Conservation (phyloP, 345 rosid genomes). For the Eucalyptus globulus region DNA sequence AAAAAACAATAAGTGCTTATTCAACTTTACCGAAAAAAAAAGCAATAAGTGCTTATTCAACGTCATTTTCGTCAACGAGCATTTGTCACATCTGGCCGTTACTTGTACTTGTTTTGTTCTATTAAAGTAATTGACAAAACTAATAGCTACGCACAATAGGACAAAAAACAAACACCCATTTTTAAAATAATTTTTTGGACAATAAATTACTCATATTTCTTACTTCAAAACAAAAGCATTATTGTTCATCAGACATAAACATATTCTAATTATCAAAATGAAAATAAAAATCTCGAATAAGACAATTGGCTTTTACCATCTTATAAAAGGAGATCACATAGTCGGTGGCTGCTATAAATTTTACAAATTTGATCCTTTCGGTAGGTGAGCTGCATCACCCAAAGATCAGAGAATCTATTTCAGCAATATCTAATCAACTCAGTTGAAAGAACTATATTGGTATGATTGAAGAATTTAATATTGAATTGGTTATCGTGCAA, state of each 20-base stretch:
- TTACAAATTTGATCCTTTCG: fast-evolving
- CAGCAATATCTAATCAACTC: fast-evolving
- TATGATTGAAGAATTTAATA: too few relatives aligned
- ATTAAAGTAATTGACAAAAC: background rate
- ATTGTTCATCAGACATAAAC: background rate
- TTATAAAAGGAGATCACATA: background rate
- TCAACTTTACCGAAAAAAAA: background rate
- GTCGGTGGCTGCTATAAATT: too few relatives aligned
- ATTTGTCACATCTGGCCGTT: background rate
- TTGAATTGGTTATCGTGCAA: fast-evolving
- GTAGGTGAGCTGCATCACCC: fast-evolving
- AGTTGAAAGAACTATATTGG: fast-evolving
- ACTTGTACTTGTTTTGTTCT: background rate
- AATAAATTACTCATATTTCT: background rate
- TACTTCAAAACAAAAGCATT: background rate
- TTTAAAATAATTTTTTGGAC: background rate
- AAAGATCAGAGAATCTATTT: fast-evolving
- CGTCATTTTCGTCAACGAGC: background rate
- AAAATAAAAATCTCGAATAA: background rate
- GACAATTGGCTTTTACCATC: background rate
- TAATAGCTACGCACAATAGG: background rate
- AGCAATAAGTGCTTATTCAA: background rate
- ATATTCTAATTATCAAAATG: background rate
- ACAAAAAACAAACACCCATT: background rate
- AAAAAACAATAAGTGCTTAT: background rate